Percentiles rank a stretch among this genome's conserved stretches.
These are phyloP conservation scores for Puccinia triticina DNA, from an alignment of 1,284 basidiomycete genomes.

Conservation along the genomic window DNA sequence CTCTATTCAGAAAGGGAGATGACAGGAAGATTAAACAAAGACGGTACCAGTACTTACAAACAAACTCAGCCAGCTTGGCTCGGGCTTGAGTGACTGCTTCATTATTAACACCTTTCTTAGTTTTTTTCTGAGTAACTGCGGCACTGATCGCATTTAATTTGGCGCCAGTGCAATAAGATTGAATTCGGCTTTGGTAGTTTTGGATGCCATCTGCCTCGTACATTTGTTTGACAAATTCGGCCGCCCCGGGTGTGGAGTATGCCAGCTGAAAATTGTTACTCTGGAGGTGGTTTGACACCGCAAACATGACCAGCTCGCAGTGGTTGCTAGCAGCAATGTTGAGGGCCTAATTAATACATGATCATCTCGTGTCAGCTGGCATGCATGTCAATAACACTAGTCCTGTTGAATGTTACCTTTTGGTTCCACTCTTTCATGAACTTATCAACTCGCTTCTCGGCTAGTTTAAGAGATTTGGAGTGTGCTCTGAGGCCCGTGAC, in stretches of 20 bases:
- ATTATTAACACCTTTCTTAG: neutral
- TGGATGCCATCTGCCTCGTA: neutral
- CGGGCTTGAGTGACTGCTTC: neutral
- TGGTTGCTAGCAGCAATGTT: constrained; percentile 13
- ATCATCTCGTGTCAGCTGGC: neutral
- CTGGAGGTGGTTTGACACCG: constrained; percentile 2
- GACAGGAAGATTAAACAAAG: neutral
- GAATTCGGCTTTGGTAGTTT: constrained; percentile 19
- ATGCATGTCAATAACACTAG: neutral
- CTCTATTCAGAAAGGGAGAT: neutral
- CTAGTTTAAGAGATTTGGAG: neutral
- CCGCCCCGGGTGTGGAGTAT: neutral
- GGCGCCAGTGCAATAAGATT: neutral
- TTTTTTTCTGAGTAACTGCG: neutral
- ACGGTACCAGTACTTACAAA: neutral
- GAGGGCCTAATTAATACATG: neutral
- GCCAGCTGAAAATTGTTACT: neutral
- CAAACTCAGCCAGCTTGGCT: neutral
- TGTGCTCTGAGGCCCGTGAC: neutral
- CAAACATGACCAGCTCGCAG: constrained; percentile 19
- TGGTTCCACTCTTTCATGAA: constrained; percentile 5
- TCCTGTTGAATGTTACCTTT: neutral
- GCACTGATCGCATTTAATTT: neutral
- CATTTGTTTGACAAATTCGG: constrained; percentile 12
- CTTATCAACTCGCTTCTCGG: neutral